Evolutionary conservation across 139 green algal species (phyloP), one percentile per base, ranked within the genome.

Genomic region (Coccomyxa sp.): DNA sequence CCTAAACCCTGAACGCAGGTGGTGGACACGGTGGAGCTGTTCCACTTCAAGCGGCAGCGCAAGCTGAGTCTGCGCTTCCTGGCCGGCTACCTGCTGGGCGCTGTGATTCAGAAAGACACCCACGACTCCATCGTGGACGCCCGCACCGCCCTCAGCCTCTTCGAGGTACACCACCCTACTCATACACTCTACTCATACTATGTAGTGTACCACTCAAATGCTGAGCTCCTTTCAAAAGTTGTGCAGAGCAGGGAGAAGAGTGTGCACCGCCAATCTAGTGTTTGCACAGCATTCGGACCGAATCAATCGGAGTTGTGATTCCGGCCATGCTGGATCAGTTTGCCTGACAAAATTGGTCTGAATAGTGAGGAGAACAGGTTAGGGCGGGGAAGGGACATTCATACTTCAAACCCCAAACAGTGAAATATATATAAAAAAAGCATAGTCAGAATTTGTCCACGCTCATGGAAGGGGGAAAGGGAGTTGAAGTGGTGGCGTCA

Each of bases 41-140:
- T 98, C 85, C 88, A 94, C 81, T 88, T 94, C 83, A 90, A 93
- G 86, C 89, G 91, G 17, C 90, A 95, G 84, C 92, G 96, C 67
- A 96, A 97, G 88, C 89, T 99, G n/a, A 94, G 87, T 23, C 89
- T 99, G 30, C 92, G 94, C 76, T 99, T 98, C 91, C 91, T 99
- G 58, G 90, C 95, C 4, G 90, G 89, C 58, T 98, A 96, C 89
- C 89, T 99, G 82, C 89, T 99, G 71, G 84, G 86, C 1, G 31
- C 89, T 28, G 88, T 88, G 83, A 98, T 99, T 78, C 96, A 99
- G 86, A 67, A 79, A 57, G 81, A 81, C 76, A 90, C 88, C 0
- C 95, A 97, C 85, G 95, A 98, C 88, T 95, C 90, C 25, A 96
- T 99, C 58, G 96, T 98, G 86, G 96, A 99, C 77, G 96, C 96